A percentile compares a stretch with the other conserved stretches of the same genome.
Conservation (phyloP, 495 filamentous ascomycete species). For the Xanthoparmelia taractica region DNA sequence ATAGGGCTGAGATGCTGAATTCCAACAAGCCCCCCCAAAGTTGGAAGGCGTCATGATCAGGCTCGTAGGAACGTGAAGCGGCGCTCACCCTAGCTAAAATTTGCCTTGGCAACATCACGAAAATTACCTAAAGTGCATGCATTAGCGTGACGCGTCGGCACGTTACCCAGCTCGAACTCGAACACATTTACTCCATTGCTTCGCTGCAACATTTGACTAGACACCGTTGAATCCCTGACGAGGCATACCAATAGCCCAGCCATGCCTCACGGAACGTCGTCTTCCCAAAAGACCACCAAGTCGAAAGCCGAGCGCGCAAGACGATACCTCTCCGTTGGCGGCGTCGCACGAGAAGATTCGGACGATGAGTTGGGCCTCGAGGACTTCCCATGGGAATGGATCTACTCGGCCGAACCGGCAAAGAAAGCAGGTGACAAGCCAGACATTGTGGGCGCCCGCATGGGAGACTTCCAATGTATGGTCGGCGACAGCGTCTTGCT, state of each 20-base stretch:
- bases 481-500: slow-evolving; percentile 79
- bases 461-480: slow-evolving; percentile 74
- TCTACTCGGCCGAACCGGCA: slow-evolving; percentile 49
- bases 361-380: slow-evolving; percentile 86
- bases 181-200: neutral
- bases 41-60: too few species aligned
- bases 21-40: too few species aligned
- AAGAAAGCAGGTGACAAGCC: slow-evolving; percentile 21
- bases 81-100: too few species aligned
- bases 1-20: too few species aligned
- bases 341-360: slow-evolving; percentile 72
- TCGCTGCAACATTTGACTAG: neutral
- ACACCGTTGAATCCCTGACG: neutral
- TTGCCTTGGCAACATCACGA: slow-evolving; percentile 6
- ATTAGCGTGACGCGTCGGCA: slow-evolving; percentile 26
- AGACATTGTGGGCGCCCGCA: slow-evolving; percentile 68
- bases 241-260: neutral
- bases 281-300: neutral
- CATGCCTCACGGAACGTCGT: slow-evolving; percentile 30
- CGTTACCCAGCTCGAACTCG: slow-evolving; percentile 11
- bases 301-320: slow-evolving; percentile 43
- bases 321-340: slow-evolving; percentile 55
- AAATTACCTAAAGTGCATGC: slow-evolving; percentile 20
- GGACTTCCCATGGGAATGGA: slow-evolving; percentile 89
- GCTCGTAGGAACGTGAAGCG: too few species aligned